Evolutionary conservation across 768 basidiomycete genomes (phyloP).

Genomic region (Kwoniella bestiolae): DNA sequence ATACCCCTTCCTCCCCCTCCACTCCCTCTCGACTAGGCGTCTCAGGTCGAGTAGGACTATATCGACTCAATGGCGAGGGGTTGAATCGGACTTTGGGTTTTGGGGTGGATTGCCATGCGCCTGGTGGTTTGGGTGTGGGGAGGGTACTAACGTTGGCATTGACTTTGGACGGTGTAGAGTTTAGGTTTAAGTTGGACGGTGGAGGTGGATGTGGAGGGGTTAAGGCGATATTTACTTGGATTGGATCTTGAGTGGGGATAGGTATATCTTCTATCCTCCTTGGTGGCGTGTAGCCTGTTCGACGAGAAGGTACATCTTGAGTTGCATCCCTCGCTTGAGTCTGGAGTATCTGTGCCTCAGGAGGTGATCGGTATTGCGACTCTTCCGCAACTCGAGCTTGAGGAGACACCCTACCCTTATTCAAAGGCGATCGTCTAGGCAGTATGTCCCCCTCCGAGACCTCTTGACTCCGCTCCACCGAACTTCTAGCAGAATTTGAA

Average conservation of each 20-base stretch:
- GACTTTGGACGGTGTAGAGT: conserved; percentile 1
- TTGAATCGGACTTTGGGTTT: conserved; percentile 32
- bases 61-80: conserved; percentile 25
- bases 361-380: not conserved
- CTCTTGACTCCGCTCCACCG: not conserved
- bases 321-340: no score
- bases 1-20: conserved; percentile 17
- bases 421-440: not conserved
- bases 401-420: not conserved
- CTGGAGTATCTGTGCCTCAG: not conserved
- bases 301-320: not conserved
- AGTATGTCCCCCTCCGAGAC: not conserved
- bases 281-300: not conserved
- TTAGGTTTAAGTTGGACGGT: not conserved
- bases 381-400: not conserved
- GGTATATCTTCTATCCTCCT: conserved; percentile 9
- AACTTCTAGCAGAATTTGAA: not conserved
- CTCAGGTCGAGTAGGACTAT: not conserved
- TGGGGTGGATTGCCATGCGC: conserved; percentile 25
- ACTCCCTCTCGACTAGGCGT: not conserved
- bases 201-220: not conserved
- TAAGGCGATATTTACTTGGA: conserved; percentile 30
- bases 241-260: conserved; percentile 23
- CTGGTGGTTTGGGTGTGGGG: conserved; percentile 30
- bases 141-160: not conserved